These are phyloP conservation scores for Dryas alaskensis DNA, from an alignment of 306 rosid species.

Conservation along the genomic window DNA sequence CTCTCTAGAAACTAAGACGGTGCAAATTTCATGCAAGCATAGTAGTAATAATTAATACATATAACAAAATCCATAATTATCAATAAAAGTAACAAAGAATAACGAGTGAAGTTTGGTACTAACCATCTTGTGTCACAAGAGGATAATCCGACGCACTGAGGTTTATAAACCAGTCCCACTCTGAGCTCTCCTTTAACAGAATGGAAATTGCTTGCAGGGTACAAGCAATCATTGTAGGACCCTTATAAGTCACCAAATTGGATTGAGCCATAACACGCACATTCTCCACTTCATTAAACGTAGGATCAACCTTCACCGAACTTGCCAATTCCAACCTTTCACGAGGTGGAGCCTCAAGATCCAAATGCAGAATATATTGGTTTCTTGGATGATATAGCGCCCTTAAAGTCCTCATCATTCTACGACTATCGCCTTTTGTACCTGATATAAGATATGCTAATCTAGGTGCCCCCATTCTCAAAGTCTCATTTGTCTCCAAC, in stretches of 20 bases:
- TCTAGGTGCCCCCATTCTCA: constrained; percentile 54
- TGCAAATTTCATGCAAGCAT: constrained; percentile 18
- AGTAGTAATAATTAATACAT: constrained; percentile 6
- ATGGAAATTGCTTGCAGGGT: constrained; percentile 94
- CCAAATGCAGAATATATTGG: constrained; percentile 85
- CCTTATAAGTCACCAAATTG: constrained; percentile 93
- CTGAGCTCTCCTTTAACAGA: constrained; percentile 70
- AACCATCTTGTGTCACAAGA: constrained; percentile 93
- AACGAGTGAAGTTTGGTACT: constrained; percentile 31
- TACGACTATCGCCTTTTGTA: constrained; percentile 88
- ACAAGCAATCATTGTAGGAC: constrained; percentile 98
- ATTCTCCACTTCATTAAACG: constrained; percentile 76
- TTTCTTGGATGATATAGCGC: constrained; percentile 95
- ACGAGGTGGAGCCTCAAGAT: constrained; percentile 97
- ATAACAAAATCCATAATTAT: background rate
- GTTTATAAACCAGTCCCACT: constrained; percentile 90
- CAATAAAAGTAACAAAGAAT: constrained; percentile 9
- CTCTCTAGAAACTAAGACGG: constrained; percentile 12
- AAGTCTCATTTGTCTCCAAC: constrained; percentile 26
- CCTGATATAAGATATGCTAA: constrained; percentile 95
- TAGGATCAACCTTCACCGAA: constrained; percentile 76
- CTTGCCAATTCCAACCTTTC: constrained; percentile 90
- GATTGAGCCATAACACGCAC: constrained; percentile 80
- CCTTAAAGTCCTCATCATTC: constrained; percentile 92
- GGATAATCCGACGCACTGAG: constrained; percentile 99